Evolutionary conservation across 1,284 basidiomycete genomes (phyloP).

Genomic region (Termitomyces sp.): DNA sequence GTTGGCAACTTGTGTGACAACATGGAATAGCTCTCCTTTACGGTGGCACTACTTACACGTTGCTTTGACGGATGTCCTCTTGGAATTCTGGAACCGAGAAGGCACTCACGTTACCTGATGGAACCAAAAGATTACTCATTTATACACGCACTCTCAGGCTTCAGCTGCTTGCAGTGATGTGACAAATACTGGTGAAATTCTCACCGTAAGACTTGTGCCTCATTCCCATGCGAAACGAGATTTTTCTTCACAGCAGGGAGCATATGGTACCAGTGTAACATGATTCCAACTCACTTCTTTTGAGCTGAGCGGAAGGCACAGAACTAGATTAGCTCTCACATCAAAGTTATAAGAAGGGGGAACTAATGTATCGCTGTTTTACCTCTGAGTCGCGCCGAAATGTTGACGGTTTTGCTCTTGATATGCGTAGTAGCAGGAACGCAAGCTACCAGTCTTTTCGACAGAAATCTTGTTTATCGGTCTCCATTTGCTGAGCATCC

Average conservation of each 20-base stretch:
- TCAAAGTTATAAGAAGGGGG: not conserved
- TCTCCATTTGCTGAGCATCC: slow-evolving; percentile 34
- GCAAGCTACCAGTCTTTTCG: slow-evolving; percentile 5
- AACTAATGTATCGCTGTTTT: not conserved
- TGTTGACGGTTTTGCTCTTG: not conserved
- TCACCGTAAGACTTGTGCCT: not conserved
- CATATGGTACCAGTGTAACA: not conserved
- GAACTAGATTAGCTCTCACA: not conserved
- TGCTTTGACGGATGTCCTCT: not conserved
- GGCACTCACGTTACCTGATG: not conserved
- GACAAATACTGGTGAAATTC: not conserved
- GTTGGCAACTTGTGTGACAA: not conserved
- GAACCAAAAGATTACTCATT: not conserved
- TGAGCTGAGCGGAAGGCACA: not conserved
- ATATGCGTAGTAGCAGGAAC: not conserved
- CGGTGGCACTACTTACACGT: not conserved
- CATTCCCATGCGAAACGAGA: not conserved
- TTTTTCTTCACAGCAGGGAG: not conserved
- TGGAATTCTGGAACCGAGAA: not conserved
- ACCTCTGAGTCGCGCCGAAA: not conserved
- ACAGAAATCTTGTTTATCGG: slow-evolving; percentile 38
- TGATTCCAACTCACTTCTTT: not conserved
- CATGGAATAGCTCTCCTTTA: not conserved
- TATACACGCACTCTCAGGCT: not conserved
- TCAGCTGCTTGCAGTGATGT: not conserved